Base-by-base conservation (phyloP, 1,284 basidiomycete species). In the Waitea zeae region DNA sequence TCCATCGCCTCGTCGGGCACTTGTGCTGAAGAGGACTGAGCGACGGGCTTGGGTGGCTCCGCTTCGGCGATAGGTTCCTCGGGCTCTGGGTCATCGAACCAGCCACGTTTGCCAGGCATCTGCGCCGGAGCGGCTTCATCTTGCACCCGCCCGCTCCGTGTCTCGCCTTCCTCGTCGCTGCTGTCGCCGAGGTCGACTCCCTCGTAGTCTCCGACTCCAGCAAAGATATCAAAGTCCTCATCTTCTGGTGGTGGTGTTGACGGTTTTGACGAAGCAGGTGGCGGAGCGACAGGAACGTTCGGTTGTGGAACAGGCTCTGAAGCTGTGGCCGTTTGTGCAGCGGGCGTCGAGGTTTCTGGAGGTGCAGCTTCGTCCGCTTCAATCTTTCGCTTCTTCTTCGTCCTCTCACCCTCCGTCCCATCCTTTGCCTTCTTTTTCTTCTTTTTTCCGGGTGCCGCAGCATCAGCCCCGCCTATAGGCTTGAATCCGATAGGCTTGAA, bases 161-260 rank as follows among this genome's bases (percentile, higher is more conserved):
- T n/a, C 30, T 49, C 57, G 18, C 58, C 56, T 17, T 58, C 58
- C 11, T 63, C 66, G 12, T 62, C 61, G 14, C 69, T 70, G 12
- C 72, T 68, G 14, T 72, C 71, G 26, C 64, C 74, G 5, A 68
- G 48, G 32, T 67, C 65, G 12, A 81, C 47, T 2, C 79, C 84
- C 35, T 75, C 62, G 51, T 93, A 95, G 29, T 87, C 82, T 5
- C 79, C 87, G 1, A 70, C 86, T 34, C 64, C 88, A 1, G 73
- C 82, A 51, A 95, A 95, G 37, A 93, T 93, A 46, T 82, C 70
- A 37, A 78, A 61, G 37, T 79, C 64, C 13, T 70, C 66, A 28
- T 61, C 58, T 38, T 59, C 56, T 2, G 49, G 42, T 20, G 39
- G 30, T 20, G 37, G 27, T 11, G 15, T n/a, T 33, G 38, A 37